phyloP scores from a whole-genome alignment of 345 rosid species.

The Gossypium australe region DNA sequence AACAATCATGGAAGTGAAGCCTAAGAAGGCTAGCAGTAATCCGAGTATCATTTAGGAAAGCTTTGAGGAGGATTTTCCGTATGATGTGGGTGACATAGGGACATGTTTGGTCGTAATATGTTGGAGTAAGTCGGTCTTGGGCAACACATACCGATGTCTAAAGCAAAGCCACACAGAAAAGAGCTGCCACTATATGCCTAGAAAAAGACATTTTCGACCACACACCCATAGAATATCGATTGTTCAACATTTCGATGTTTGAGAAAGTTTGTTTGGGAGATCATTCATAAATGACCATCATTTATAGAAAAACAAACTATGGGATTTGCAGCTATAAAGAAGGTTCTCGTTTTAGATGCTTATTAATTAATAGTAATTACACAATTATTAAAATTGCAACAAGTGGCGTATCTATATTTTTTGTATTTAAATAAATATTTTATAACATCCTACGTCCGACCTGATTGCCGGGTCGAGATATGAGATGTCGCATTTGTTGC shows the following conservation, averaged over 20 bases:
- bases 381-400: too few species aligned
- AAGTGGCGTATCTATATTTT: too few species aligned
- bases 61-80: slow-evolving; percentile 10
- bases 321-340: neutral
- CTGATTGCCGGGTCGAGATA: too few species aligned
- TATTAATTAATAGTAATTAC: neutral
- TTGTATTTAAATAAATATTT: too few species aligned
- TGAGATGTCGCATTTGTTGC: too few species aligned
- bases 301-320: neutral
- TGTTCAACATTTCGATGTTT: neutral
- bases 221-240: neutral
- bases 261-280: neutral
- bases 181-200: neutral
- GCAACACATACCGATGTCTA: slow-evolving; percentile 8
- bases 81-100: slow-evolving; percentile 27
- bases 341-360: neutral
- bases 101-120: slow-evolving; percentile 29
- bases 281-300: neutral
- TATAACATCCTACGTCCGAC: too few species aligned
- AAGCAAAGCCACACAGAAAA: slow-evolving; percentile 11
- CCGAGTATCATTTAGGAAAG: slow-evolving; percentile 23
- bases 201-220: slow-evolving; percentile 9
- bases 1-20: slow-evolving; percentile 50
- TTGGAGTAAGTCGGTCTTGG: slow-evolving; percentile 23
- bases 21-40: slow-evolving; percentile 43